phyloP scores from a whole-genome alignment of 352 stramenopile species.

The Pythium folliculosum region DNA sequence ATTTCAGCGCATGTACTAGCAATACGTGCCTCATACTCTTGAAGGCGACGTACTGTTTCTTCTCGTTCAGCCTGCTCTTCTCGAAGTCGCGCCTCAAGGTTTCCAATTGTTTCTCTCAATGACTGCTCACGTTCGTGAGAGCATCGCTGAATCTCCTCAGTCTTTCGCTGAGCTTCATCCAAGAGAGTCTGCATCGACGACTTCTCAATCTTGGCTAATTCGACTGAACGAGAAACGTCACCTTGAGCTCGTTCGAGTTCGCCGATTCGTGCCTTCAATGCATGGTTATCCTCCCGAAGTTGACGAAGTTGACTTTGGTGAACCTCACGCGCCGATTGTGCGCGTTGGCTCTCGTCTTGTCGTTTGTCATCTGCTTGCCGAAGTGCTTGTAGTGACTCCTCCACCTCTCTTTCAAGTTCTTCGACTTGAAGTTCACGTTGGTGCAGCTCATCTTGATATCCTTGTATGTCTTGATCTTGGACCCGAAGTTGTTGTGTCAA shows the following conservation, averaged over 20 bases:
- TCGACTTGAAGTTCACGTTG: constrained; percentile 33
- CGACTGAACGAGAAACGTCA: neutral
- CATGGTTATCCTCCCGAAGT: constrained; percentile 9
- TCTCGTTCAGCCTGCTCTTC: constrained; percentile 56
- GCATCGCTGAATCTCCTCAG: neutral
- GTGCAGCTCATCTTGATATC: constrained; percentile 39
- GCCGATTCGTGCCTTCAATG: neutral
- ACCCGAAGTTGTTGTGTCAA: constrained; percentile 33
- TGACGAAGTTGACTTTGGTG: neutral
- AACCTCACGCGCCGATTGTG: neutral
- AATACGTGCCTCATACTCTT: constrained; percentile 76
- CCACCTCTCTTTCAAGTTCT: constrained; percentile 37
- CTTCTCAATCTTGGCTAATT: neutral
- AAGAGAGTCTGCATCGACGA: neutral
- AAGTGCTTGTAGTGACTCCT: constrained; percentile 30
- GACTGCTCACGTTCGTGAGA: neutral
- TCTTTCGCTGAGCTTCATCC: neutral
- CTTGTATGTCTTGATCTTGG: constrained; percentile 32
- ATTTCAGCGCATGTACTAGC: constrained; percentile 72
- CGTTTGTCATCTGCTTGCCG: constrained; percentile 3
- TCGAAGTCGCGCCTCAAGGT: constrained; percentile 41
- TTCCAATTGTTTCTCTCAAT: neutral
- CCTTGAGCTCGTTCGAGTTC: neutral
- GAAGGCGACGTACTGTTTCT: constrained; percentile 63
- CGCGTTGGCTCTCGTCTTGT: neutral